Base-by-base conservation (phyloP, 208 protist species). In the Crithidia brevicula region DNA sequence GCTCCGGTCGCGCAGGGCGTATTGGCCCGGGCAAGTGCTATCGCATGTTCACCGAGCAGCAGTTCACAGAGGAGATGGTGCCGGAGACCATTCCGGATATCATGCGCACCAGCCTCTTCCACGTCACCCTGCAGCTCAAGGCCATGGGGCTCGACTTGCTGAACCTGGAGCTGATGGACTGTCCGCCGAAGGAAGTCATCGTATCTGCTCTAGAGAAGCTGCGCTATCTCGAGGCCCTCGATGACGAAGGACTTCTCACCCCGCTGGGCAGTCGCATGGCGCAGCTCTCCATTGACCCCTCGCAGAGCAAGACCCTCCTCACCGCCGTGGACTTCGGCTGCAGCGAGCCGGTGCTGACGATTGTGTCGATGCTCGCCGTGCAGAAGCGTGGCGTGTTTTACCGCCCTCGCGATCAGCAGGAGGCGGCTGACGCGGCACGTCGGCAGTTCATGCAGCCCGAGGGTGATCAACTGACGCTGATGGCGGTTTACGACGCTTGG, bases 201-300 rank as follows among this genome's bases (percentile, higher is more conserved):
- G 88, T 99, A 20, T 70, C 81, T 0, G 98, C 98, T n/a, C 86
- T 99, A 79, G 92, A 99, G 76, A 89, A 96, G 98, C 91, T 96
- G 72, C 98, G 98, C 57, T 97, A 95, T 36, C 91, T 99, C 23
- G 97, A 97, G 61, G 98, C 98, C 5, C 85, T 99, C 3, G 98
- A 99, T 70, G 98, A 99, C 45, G 98, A 99, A 47, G 98, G 98
- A 10, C 63, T 99, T 28, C 88, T 99, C 13, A 99, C 99, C 7
- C 83, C 89, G 20, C 82, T 99, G 6, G 98, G 98, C n/a, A 89
- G 97, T 59, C 95, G 97, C 64, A 99, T 99, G 98, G 98, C 98
- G 25, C 95, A 99, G 81, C 98, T 99, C 53, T 98, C 99, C 31
- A 93, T 99, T 34, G 98, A 99, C 66, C 98, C 99, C 16, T 97